A percentile compares a stretch with the other conserved stretches of the same genome.
Evolutionary conservation across 371 early-diverging fungal species (phyloP).

Genomic region (Parasitella parasitica): DNA sequence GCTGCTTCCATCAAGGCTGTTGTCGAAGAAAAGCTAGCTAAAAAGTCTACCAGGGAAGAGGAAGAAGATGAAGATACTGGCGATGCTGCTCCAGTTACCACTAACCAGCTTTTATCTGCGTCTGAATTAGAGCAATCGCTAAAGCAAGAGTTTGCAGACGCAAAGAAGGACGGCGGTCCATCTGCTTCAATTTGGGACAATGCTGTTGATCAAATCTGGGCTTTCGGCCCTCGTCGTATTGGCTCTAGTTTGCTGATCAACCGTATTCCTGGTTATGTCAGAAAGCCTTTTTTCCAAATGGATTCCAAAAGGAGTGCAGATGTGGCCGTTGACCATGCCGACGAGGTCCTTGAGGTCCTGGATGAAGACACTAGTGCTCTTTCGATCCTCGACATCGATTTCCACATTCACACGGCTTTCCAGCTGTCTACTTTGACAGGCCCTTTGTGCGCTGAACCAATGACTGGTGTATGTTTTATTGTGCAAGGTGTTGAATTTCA

Average conservation of each 20-base stretch:
- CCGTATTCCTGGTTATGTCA: slow-evolving; percentile 55
- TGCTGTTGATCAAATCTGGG: slow-evolving; percentile 61
- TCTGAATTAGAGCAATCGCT: slow-evolving; percentile 39
- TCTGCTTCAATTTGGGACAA: slow-evolving; percentile 46
- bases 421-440: slow-evolving; percentile 90
- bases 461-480: slow-evolving; percentile 87
- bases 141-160: slow-evolving; percentile 47
- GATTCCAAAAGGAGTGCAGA: slow-evolving; percentile 18
- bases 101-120: slow-evolving; percentile 23
- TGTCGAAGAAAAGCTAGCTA: slow-evolving; percentile 47
- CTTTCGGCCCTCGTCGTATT: slow-evolving; percentile 82
- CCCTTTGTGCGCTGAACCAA: slow-evolving; percentile 93
- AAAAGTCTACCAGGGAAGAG: slow-evolving; percentile 17
- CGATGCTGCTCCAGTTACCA: slow-evolving; percentile 5
- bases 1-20: slow-evolving; percentile 64
- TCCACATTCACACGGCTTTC: slow-evolving; percentile 88
- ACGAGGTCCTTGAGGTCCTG: slow-evolving; percentile 37
- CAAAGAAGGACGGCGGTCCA: slow-evolving; percentile 46
- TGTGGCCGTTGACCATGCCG: slow-evolving; percentile 27
- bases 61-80: slow-evolving; percentile 21
- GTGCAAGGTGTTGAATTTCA: slow-evolving; percentile 72
- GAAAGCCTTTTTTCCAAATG: slow-evolving; percentile 46
- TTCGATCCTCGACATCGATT: slow-evolving; percentile 67
- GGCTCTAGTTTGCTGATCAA: slow-evolving; percentile 92
- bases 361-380: slow-evolving; percentile 27